Base-by-base conservation (phyloP, 148 eudicot genomes). In the Fallopia convolvulus region DNA sequence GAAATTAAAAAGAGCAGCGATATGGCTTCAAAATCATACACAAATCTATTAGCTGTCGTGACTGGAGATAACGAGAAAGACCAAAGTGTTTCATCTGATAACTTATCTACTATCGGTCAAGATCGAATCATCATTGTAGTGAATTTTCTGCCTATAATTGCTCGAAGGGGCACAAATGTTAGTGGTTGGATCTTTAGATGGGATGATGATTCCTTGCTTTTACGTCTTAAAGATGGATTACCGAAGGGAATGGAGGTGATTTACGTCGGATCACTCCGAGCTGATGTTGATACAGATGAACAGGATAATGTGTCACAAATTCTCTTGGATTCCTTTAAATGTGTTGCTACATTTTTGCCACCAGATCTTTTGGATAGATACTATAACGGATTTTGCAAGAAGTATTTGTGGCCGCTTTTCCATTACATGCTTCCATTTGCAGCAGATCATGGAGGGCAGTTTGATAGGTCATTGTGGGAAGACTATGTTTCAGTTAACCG, bases 391-490 rank as follows among this genome's bases (percentile, higher is more conserved):
- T 85, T 85, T 74, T 85, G 87, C 66, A 85, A 80, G 80, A 80
- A 80, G 71, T 85, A 85, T 15, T 78, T 85, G 71, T 85, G 85
- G 87, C 87, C 87, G 13, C 80, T 85, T 41, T 85, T 85, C 71
- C 87, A 85, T 60, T 85, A 85, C 70, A 85, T 82, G 87, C 85
- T 85, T 39, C 87, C 87, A 6, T 82, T 85, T 68, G 76, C 82
- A 10, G 78, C 78, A 0, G 87, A 78, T 0, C 80, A 78, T 80
- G 85, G 83, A 42, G 87, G 83, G 14, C 83, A 84, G 78, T 85
- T 85, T 80, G 85, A 82, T 32, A 78, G 81, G 76, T 80, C 85
- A 1, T 46, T 85, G 50, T 85, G 87, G 87, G 87, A 85, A 78
- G 87, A 85, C 48, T 85, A 85, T 77, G 87, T 85, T 21, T 80